Base-by-base conservation (phyloP, 192 early-diverging fungal genomes). In the Backusella macrospora region DNA sequence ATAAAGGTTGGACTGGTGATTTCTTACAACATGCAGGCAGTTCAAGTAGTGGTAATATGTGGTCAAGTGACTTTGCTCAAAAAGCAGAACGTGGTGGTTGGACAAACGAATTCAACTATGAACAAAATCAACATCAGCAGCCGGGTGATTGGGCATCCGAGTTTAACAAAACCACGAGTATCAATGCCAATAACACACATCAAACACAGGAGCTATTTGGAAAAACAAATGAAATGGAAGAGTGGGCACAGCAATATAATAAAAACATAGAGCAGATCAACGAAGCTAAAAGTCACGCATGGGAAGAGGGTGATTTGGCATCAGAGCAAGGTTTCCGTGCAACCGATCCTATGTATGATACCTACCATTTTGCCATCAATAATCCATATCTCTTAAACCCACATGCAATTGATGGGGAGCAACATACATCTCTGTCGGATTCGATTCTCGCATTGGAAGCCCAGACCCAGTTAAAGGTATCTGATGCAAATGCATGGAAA, bases 371-470 rank as follows among this genome's bases (percentile, higher is more conserved):
- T 84, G 83, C 90, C n/a, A 74, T 82, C 47, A 83, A 86, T 71
- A 96, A 96, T 74, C 93, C 92, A 3, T 96, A 88, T 66, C 68
- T 92, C 13, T 45, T 79, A 52, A 86, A 79, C 65, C 78, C 85
- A n/a, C 77, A 85, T 21, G 74, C 74, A 5, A 86, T 92, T 47
- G 68, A 86, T 66, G 74, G 76, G 8, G 76, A 75, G 8, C 73
- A 82, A n/a, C 88, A 89, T 21, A 77, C 78, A n/a, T 92, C 90
- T 73, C 73, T 98, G 2, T 84, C 90, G 34, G 96, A 98, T 62
- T 86, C 92, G 3, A 95, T 98, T 48, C 80, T 98, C 70, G 92
- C 92, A 4, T 87, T 98, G 6, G 96, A 98, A 77, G 94, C 94
- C 12, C 85, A 90, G 6, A 92, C 96, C 34, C 91, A 95, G 77